Base-by-base conservation (phyloP, 495 filamentous ascomycete species). In the Elasticomyces elasticus region DNA sequence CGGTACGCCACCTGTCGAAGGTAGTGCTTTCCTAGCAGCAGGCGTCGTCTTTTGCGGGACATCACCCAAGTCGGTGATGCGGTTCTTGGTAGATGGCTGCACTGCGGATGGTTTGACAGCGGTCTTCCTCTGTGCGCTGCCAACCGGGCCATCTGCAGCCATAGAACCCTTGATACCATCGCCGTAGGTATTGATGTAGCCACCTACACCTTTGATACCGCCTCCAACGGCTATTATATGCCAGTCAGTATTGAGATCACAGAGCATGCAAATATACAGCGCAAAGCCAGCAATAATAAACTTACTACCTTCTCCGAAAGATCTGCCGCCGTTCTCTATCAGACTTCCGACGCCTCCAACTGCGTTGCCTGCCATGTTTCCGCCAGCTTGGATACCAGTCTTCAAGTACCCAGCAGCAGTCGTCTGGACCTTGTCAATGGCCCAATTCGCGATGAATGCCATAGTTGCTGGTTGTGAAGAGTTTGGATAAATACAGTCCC, bases 181-280 rank as follows among this genome's bases (percentile, higher is more conserved):
- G 48, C 61, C 61, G 28, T 60, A 60, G 37, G 30, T 51, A 49
- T 57, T 57, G 54, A 61, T 57, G 49, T 52, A 57, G 26, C 37
- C 41, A 10, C 53, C 58, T 6, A 61, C 53, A 28, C 58, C 54
- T n/a, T 45, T 49, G 37, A 61, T 49, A 24, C 54, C 50, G 26
- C 58, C 58, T 7, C 17, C 28, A 11, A 61, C 58, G 19, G 41
- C 58, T 61, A 22, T 33, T 12, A n/a, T 2, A 28, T 31, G 24
- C 20, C 3, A 19, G 42, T 37, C 15, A 51, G 48, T 27, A 22
- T 22, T 24, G 17, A 22, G 42, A n/a, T 40, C 13, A 12, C 35
- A 15, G 19, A 12, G 12, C 35, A 40, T n/a, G 4, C 19, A 40
- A 17, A 5, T 40, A 15, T 13, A 40, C 2, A 17, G 35, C 19